Evolutionary conservation across 306 rosid species (phyloP).

Genomic region (Quercus gilva): DNA sequence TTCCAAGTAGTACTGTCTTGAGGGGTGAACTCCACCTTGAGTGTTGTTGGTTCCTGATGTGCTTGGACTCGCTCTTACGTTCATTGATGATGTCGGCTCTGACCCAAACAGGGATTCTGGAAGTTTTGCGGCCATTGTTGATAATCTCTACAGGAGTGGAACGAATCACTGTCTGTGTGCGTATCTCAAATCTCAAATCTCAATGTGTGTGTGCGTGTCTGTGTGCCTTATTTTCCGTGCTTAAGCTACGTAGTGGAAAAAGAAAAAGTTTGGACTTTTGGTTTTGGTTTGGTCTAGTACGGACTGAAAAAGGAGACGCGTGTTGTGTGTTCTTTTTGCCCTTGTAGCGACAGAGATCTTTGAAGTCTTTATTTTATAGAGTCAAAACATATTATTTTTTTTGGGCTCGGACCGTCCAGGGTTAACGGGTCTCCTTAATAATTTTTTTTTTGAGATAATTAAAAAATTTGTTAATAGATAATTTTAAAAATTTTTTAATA

Average conservation of each 20-base stretch:
- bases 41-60: background rate
- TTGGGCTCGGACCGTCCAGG: no score
- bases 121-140: conserved; percentile 1
- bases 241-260: background rate
- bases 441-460: no score
- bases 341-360: background rate
- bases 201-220: background rate
- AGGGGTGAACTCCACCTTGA: background rate
- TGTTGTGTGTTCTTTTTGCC: background rate
- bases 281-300: background rate
- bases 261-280: background rate
- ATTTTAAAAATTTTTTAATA: no score
- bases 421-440: no score
- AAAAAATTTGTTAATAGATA: no score
- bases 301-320: background rate
- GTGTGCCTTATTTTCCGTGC: background rate
- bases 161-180: no score
- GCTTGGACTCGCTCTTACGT: background rate
- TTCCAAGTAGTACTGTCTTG: background rate
- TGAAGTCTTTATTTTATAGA: no score
- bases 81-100: background rate
- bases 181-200: no score
- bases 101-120: conserved; percentile 5
- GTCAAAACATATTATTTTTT: no score
- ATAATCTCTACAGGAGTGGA: background rate